Evolutionary conservation across 345 rosid species (phyloP).

Genomic region (Eucalyptus shirleyi): DNA sequence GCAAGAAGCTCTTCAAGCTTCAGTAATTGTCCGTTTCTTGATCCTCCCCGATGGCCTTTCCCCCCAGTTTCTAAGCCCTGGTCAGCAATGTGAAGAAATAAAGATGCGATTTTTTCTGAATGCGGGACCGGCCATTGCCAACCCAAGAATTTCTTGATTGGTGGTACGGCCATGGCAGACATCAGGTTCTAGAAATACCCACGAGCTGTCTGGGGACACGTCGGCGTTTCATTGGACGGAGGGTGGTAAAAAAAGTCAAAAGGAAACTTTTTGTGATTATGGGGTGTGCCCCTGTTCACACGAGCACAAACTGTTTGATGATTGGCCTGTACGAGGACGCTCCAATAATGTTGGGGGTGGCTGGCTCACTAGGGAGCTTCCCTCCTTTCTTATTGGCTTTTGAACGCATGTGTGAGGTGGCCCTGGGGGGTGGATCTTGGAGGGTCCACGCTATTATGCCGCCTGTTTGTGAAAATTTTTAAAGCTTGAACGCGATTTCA

Average conservation of each 20-base stretch:
- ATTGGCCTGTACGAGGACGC: background rate
- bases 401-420: background rate
- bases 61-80: background rate
- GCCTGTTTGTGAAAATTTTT: background rate
- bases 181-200: background rate
- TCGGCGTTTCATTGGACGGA: background rate
- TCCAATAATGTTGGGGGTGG: background rate
- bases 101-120: background rate
- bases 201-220: background rate
- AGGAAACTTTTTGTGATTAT: background rate
- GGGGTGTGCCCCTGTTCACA: background rate
- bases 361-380: background rate
- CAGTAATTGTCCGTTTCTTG: background rate
- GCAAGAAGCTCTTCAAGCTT: background rate
- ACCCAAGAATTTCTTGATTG: background rate
- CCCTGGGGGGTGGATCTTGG: background rate
- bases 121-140: background rate
- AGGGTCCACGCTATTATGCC: background rate
- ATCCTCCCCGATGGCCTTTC: background rate
- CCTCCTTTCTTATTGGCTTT: background rate
- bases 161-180: background rate
- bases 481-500: conserved; percentile 5
- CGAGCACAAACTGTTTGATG: background rate
- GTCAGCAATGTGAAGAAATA: background rate
- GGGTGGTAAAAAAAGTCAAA: background rate